Evolutionary conservation across 2,329 filamentous ascomycete genomes (phyloP), one percentile per base, ranked within the genome.

Genomic region (Magnaporthiopsis incrustans): DNA sequence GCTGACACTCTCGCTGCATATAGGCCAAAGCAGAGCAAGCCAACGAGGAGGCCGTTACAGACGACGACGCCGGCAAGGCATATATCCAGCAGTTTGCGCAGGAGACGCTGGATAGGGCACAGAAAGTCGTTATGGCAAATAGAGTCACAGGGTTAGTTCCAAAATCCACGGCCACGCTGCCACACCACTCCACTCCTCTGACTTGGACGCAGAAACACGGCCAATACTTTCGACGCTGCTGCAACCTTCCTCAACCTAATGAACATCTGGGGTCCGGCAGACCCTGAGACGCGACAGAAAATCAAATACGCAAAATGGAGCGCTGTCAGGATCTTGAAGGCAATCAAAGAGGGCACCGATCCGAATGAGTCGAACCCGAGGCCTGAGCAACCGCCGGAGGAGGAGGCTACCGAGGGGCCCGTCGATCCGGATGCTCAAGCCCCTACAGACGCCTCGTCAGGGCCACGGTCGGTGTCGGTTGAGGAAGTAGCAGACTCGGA

Each of bases 271-370:
- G 89, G 87, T 7, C 77, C 85, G 0, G 78, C 88, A 14, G 91
- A 96, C 44, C 77, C 84, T 1, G 92, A 98, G 71, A 86, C 88
- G 26, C 82, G 87, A 56, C 85, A 92, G 64, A 98, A 97, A 80
- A 92, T 94, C 77, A 97, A 96, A 75, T 99, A 91, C 73, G 92
- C 94, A 57, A 99, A 98, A 76, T 99, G 91, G 83, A 96, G 98
- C 74, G 93, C 94, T 2, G 80, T 94, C 50, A 86, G 95, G 65
- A 99, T 99, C 72, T 82, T 90, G 22, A 97, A 91, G 76, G 95
- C 95, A 14, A 84, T 97, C 71, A 95, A 93, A 72, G 90, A 93
- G 57, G 92, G 92, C 63, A 89, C 91, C 68, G 93, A 99, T 72
- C 95, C 95, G 3, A 99, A 99, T 75, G 86, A 89, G 64, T 90